These are phyloP conservation scores for Boletellus emodensis DNA, from an alignment of 768 basidiomycete genomes.

Conservation along the genomic window DNA sequence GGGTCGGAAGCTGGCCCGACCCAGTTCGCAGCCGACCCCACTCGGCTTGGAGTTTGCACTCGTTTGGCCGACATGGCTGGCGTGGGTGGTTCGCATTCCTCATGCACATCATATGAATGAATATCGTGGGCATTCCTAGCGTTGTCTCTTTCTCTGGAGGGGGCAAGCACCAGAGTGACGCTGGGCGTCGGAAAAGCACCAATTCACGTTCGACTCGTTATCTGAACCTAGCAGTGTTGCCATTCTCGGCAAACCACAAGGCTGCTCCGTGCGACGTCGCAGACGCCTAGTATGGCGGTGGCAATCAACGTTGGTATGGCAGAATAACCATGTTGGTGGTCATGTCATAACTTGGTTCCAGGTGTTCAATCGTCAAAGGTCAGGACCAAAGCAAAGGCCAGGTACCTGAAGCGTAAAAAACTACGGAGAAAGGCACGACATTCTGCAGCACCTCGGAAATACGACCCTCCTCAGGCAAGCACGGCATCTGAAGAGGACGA, in stretches of 20 bases:
- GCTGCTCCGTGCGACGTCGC: too few relatives aligned
- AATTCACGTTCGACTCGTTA: too few relatives aligned
- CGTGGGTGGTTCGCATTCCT: background rate
- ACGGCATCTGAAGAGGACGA: slow-evolving; percentile 25
- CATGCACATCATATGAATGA: background rate
- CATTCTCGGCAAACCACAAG: slow-evolving; percentile 3
- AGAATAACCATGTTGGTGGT: slow-evolving; percentile 17
- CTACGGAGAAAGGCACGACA: slow-evolving; percentile 55
- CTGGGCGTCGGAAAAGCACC: too few relatives aligned
- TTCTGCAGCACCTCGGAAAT: slow-evolving; percentile 24
- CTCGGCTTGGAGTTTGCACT: background rate
- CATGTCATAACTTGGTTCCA: background rate
- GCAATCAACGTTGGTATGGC: background rate
- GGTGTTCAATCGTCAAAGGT: slow-evolving; percentile 28
- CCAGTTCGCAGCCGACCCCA: background rate
- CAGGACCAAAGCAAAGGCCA: slow-evolving; percentile 69
- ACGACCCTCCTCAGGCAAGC: slow-evolving; percentile 13
- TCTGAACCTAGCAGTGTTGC: background rate
- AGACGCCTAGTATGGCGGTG: too few relatives aligned
- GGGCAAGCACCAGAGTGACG: too few relatives aligned
- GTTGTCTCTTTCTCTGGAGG: background rate
- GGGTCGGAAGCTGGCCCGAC: too few relatives aligned
- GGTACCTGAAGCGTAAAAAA: slow-evolving; percentile 72
- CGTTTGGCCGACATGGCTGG: too few relatives aligned
- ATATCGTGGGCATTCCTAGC: too few relatives aligned